These are phyloP conservation scores for Fonsecaea monophora DNA, from an alignment of 2,329 filamentous ascomycete species.

Conservation along the genomic window DNA sequence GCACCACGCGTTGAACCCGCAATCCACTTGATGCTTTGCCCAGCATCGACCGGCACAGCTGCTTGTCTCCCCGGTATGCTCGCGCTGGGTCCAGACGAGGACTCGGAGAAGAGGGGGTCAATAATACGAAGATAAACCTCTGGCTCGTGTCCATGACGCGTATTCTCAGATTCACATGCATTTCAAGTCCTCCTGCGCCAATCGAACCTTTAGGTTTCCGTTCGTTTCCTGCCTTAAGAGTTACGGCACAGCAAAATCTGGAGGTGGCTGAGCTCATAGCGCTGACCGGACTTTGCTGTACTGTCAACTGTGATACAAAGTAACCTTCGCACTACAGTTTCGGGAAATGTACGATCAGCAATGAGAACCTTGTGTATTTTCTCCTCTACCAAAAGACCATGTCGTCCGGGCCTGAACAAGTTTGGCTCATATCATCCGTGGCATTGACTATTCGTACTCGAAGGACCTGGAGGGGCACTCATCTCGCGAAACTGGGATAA, in stretches of 20 bases:
- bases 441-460: not conserved
- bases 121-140: not conserved
- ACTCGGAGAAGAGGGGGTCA: not conserved
- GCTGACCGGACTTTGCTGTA: not conserved
- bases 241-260: constrained; percentile 2
- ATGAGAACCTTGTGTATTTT: not conserved
- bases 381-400: too few relatives aligned
- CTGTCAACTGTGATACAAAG: too few relatives aligned
- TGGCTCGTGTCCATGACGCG: not conserved
- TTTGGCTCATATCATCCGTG: not conserved
- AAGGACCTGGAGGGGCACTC: not conserved
- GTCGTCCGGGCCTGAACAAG: too few relatives aligned
- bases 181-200: not conserved
- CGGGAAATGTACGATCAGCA: not conserved
- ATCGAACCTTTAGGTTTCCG: constrained; percentile 6
- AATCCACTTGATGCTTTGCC: not conserved
- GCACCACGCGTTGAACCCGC: not conserved
- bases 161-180: not conserved
- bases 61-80: not conserved
- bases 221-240: constrained; percentile 1
- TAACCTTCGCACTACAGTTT: not conserved
- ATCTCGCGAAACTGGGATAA: not conserved
- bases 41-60: not conserved
- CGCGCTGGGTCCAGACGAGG: too few relatives aligned
- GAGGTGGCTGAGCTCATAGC: constrained; percentile 10